These are phyloP conservation scores for Cruciata laevipes DNA, from an alignment of 257 asterid genomes.

Conservation along the genomic window DNA sequence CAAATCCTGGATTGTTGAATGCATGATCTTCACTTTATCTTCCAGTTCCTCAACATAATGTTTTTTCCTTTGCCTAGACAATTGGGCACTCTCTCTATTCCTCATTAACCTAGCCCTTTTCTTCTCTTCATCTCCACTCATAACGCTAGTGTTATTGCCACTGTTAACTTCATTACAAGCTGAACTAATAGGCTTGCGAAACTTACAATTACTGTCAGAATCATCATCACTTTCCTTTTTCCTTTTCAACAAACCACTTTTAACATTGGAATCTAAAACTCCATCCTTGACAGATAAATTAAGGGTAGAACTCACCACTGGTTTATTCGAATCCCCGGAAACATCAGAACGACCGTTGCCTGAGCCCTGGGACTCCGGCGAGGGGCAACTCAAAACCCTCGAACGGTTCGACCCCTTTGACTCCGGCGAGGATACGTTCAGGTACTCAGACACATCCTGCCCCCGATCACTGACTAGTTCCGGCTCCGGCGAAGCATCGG, in stretches of 20 bases:
- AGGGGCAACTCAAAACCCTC: conserved; percentile 48
- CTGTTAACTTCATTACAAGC: conserved; percentile 22
- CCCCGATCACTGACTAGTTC: conserved; percentile 33
- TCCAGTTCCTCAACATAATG: conserved; percentile 95
- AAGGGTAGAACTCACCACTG: conserved; percentile 66
- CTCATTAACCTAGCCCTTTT: conserved; percentile 80
- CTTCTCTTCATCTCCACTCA: conserved; percentile 72
- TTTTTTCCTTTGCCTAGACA: conserved; percentile 90
- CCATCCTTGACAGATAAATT: conserved; percentile 38
- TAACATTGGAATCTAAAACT: conserved; percentile 48
- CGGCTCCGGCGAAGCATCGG: conserved; percentile 26
- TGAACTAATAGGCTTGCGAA: conserved; percentile 34
- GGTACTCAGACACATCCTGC: conserved; percentile 33
- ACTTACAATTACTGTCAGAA: conserved; percentile 32
- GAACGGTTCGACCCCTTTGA: conserved; percentile 39
- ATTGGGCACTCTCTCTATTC: conserved; percentile 96
- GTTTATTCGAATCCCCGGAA: conserved; percentile 47
- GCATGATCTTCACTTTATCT: conserved; percentile 83
- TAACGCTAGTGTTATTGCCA: conserved; percentile 21
- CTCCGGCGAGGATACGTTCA: conserved; percentile 72
- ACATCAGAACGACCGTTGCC: conserved; percentile 46
- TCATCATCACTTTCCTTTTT: conserved; percentile 43
- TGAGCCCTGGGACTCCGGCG: conserved; percentile 64
- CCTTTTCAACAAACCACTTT: conserved; percentile 54
- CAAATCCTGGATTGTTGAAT: conserved; percentile 88